Percentiles rank a stretch among this genome's conserved stretches.
These are phyloP conservation scores for Globisporangium spiculum DNA, from an alignment of 352 stramenopile species.

Conservation along the genomic window DNA sequence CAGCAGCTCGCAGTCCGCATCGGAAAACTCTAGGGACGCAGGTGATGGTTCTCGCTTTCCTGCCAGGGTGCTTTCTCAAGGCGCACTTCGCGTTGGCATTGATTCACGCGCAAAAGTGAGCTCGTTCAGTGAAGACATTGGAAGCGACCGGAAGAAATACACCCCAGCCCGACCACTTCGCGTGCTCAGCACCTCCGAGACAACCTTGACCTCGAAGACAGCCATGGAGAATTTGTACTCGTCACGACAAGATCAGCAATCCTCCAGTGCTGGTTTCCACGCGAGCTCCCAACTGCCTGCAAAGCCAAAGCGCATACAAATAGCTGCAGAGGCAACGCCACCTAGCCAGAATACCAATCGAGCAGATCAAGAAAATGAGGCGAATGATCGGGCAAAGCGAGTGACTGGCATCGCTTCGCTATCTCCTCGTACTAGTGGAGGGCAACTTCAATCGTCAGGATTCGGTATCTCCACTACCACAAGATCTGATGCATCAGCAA, in stretches of 20 bases:
- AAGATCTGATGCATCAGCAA: background rate
- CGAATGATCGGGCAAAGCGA: conserved; percentile 6
- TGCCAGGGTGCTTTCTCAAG: conserved; percentile 39
- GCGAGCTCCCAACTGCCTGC: conserved; percentile 21
- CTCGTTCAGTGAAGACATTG: conserved; percentile 20
- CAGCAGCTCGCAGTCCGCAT: background rate
- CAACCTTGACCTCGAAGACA: conserved; percentile 17
- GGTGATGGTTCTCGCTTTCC: conserved; percentile 8
- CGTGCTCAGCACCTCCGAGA: conserved; percentile 32
- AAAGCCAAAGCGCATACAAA: conserved; percentile 43
- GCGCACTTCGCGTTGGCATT: conserved; percentile 38
- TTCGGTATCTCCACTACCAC: background rate
- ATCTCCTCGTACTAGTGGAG: background rate
- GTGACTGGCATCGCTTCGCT: background rate
- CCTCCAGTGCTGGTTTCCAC: conserved; percentile 28
- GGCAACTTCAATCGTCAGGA: background rate
- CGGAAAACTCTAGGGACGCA: conserved; percentile 3
- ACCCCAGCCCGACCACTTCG: conserved; percentile 30
- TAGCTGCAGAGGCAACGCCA: conserved; percentile 18
- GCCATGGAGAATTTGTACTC: conserved; percentile 31
- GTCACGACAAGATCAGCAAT: conserved; percentile 23
- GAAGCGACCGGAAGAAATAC: conserved; percentile 25
- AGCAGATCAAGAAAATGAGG: conserved; percentile 14
- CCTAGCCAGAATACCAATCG: conserved; percentile 2
- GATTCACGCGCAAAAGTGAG: conserved; percentile 26